Evolutionary conservation across 768 basidiomycete species (phyloP), one percentile per base, ranked within the genome.

Genomic region (Leccinellum rugosiceps): DNA sequence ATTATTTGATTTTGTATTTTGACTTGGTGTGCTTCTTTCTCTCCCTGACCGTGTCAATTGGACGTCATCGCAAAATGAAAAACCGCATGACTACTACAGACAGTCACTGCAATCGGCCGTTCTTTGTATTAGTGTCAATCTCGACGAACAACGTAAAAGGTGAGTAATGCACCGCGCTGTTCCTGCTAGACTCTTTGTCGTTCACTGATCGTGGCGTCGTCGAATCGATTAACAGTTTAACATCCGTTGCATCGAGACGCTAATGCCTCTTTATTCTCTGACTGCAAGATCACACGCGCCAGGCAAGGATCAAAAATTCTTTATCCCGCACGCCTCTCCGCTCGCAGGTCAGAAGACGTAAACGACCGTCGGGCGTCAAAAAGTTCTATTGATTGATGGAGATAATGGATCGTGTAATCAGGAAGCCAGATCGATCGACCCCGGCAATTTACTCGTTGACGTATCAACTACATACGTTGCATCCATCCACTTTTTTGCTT

Each of bases 281-380:
- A 38, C 43, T 15, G 43, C 47, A 31, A 41, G 43, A 52, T 60
- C 9, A 31, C 62, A 51, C 48, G 15, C 28, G 31, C 14, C n/a
- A 30, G 23, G 21, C 14, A 46, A 25, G 25, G 3, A 25, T 45
- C n/a, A 49, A 50, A 48, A 19, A 23, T 50, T 52, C 46, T 47
- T 51, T 58, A 65, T 56, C 38, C n/a, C 34, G 23, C 43, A 19
- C 23, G 41, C 50, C 47, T 56, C 25, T 19, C 28, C n/a, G n/a
- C 25, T n/a, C 10, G 23, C 55, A 38, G 11, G 55, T 50, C 34
- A 11, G 23, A 68, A 63, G 55, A 63, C 66, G 66, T 68, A 66
- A 67, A 46, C 8, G 43, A 28, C 21, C 19, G 48, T 34, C 38
- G 9, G 54, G 34, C 25, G 49, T 30, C 23, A 50, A 50, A 32